Conservation (phyloP, 176 grass and related monocot genomes). For the Melocanna baccifera region DNA sequence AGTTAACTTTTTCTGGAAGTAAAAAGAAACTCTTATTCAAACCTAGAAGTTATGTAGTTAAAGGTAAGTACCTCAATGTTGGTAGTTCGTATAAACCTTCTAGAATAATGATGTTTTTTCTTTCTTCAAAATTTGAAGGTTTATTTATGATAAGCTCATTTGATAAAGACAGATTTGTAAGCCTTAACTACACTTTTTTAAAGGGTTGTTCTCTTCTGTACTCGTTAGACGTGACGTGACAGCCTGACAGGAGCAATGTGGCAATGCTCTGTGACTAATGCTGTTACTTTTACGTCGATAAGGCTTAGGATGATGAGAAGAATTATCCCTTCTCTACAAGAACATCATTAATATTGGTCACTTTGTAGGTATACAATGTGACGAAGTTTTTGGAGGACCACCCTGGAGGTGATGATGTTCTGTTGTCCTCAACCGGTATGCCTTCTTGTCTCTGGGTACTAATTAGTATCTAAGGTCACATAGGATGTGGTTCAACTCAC, state of each 20-base stretch:
- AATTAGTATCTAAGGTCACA: background rate
- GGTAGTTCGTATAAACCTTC: background rate
- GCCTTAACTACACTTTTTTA: background rate
- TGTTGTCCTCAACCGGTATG: constrained; percentile 76
- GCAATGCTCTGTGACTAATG: background rate
- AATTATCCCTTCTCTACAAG: background rate
- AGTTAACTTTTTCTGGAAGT: background rate
- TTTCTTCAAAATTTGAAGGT: background rate
- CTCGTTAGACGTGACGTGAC: background rate
- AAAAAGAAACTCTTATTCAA: background rate
- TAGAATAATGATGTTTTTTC: background rate
- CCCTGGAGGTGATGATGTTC: constrained; percentile 82
- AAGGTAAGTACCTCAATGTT: background rate
- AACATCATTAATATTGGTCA: background rate
- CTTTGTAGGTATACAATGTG: constrained; percentile 69
- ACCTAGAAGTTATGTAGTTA: background rate
- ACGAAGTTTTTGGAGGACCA: constrained; percentile 83
- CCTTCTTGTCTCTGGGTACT: background rate
- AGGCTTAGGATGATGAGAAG: background rate
- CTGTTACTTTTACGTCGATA: background rate
- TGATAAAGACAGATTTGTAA: background rate
- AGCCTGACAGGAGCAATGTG: background rate
- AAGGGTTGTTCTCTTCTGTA: background rate
- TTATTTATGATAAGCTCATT: background rate
- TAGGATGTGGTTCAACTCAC: background rate